Evolutionary conservation across 2,329 filamentous ascomycete genomes (phyloP), one percentile per base, ranked within the genome.

Genomic region (Colletotrichum cuscutae): DNA sequence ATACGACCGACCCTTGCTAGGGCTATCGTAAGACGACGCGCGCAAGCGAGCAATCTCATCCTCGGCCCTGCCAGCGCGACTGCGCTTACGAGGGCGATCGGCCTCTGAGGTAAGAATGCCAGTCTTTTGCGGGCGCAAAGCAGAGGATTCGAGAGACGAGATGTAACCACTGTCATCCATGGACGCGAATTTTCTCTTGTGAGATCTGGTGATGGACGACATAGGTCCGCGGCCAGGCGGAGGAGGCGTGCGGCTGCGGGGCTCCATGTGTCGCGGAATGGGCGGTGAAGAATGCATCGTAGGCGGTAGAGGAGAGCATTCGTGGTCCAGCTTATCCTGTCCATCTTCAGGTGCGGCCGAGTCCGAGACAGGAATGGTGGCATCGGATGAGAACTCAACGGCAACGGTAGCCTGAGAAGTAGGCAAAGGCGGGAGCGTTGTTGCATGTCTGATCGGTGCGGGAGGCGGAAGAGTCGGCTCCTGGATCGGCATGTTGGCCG

Each of bases 161-260:
- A 97, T 98, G 82, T 98, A 99, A 53, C 97, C 97, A 80, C 96
- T 98, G 82, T 99, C 97, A 78, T 90, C 94, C 86, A 97, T 92
- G 13, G 93, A 92, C 35, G 90, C 89, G 78, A 93, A 90, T 81
- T 95, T 96, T 76, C 93, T 92, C 83, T 94, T 94, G 76, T 92
- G 91, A 52, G 91, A 89, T 64, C 90, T 91, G 63, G 86, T 84
- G 56, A 88, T 88, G n/a, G 93, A 93, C 24, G 92, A 92, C 24
- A 66, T 62, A 49, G 88, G 85, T 59, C 90, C 87, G 69, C 89
- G 88, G 52, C 88, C 88, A 62, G 89, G 87, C 28, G 93, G 92
- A 37, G 95, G 94, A 22, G 96, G 94, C 7, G 95, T 97, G 74
- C 92, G 92, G 77, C 91, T 90, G 75, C 90, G 90, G 74, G 81